Conservation (phyloP, 176 grass and related monocot species). For the Oryza punctata region DNA sequence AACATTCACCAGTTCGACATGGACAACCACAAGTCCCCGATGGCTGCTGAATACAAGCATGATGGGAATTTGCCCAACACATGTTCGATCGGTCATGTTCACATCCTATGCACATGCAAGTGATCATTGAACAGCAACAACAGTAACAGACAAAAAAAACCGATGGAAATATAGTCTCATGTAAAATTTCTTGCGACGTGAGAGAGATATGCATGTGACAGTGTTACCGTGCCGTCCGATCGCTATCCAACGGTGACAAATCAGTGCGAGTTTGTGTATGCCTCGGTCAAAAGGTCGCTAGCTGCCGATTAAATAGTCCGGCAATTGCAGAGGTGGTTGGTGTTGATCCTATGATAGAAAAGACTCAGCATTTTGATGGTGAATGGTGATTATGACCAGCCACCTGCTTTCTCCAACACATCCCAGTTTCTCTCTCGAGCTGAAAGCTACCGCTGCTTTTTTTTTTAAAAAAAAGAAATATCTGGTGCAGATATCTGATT, state of each 20-base stretch:
- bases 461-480: neutral
- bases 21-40: neutral
- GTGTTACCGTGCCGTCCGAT: neutral
- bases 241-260: neutral
- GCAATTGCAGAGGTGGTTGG: neutral
- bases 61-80: neutral
- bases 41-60: neutral
- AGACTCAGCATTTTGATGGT: neutral
- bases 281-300: conserved; percentile 1
- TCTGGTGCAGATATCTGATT: neutral
- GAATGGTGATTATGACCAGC: conserved; percentile 17
- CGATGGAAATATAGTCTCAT: neutral
- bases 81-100: neutral
- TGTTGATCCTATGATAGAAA: neutral
- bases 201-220: neutral
- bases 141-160: neutral
- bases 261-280: neutral
- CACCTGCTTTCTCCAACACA: neutral
- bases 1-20: neutral
- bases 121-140: neutral
- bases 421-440: neutral
- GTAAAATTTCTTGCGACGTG: neutral
- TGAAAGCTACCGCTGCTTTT: neutral
- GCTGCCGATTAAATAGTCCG: neutral
- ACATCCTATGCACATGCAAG: neutral